Base-by-base conservation (phyloP, 306 rosid genomes). In the Lagenaria siceraria region DNA sequence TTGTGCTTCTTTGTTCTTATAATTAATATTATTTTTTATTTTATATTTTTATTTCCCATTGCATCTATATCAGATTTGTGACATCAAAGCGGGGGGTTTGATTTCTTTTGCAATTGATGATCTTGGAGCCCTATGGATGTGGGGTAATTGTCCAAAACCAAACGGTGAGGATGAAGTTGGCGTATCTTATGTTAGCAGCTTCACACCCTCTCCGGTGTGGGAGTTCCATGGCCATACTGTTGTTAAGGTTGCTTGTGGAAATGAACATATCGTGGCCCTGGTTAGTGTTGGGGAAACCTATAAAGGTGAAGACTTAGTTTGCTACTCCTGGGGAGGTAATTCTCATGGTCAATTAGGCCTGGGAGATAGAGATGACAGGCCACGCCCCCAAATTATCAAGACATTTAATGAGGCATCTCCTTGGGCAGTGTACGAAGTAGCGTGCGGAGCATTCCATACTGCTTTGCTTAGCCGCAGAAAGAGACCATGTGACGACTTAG, bases 361-460 rank as follows among this genome's bases (percentile, higher is more conserved):
- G n/a, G 97, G 98, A 56, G 93, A 91, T 79, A 80, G 54, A 75
- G 89, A 91, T 77, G 82, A 80, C 85, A 83, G 96, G 82, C 70
- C 73, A 51, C 78, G 4, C 81, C 98, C 96, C 12, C 88, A 86
- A 82, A 78, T 87, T 25, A 84, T 94, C 53, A 82, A 87, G 72
- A 72, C 77, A 40, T 80, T 87, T 78, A 82, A 85, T 21, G 78
- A 83, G 76, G 89, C 88, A 69, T 86, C 89, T 55, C 81, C 85
- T 35, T 89, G 82, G 87, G 77, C 82, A 73, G 81, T 80, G 78
- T 87, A 87, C 54, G 97, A 84, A 74, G 86, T 91, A 70, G 97
- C 93, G 52, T 94, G 98, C 49, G 98, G 98, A 75, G 92, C 95
- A 75, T 90, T 75, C 77, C 98, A 94, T 93, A 91, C 98, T 12